Evolutionary conservation across 1,284 basidiomycete species (phyloP).

Genomic region (Exobasidium rhododendri): DNA sequence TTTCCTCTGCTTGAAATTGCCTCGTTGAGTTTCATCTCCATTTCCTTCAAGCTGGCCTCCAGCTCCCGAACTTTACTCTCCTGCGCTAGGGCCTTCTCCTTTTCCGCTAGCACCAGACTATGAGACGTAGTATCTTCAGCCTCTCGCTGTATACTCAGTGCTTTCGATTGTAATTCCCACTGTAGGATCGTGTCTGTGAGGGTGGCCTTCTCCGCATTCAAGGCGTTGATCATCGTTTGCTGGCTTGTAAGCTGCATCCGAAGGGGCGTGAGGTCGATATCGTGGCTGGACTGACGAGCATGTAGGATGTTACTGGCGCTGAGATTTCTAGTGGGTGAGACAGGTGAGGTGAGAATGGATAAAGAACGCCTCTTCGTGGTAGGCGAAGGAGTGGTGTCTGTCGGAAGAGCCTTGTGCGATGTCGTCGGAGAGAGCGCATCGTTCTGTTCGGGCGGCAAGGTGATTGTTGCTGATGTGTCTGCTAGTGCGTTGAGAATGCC

Average conservation of each 20-base stretch:
- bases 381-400: neutral
- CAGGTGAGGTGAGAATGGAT: neutral
- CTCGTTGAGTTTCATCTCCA: too few relatives aligned
- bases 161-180: neutral
- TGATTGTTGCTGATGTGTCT: neutral
- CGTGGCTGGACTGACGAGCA: constrained; percentile 4
- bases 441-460: neutral
- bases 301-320: neutral
- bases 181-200: neutral
- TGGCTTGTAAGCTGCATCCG: constrained; percentile 9
- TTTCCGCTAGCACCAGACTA: too few relatives aligned
- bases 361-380: neutral
- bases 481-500: neutral
- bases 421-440: neutral
- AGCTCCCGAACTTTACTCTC: too few relatives aligned
- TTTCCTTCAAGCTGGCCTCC: constrained; percentile 1
- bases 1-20: too few relatives aligned
- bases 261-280: neutral
- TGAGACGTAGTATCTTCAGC: too few relatives aligned
- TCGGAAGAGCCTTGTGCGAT: neutral
- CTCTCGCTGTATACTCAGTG: too few relatives aligned
- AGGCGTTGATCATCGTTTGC: neutral
- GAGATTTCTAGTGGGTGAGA: neutral
- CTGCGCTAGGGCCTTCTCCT: too few relatives aligned
- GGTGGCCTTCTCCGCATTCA: constrained; percentile 1